Evolutionary conservation across 169 alveolate genomes (phyloP).

Genomic region (Cryptosporidium tyzzeri): DNA sequence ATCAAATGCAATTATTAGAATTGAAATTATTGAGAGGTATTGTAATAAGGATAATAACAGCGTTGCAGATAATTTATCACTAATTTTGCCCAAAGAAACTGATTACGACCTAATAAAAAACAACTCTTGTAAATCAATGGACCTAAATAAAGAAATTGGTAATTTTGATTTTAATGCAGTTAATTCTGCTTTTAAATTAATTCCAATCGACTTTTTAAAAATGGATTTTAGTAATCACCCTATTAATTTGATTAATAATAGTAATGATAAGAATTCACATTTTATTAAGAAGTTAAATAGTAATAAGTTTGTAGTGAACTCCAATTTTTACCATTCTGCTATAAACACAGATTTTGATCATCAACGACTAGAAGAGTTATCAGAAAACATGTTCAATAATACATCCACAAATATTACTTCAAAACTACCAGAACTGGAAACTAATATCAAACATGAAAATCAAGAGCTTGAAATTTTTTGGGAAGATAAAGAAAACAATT

Average conservation of each 20-base stretch:
- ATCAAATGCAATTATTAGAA: conserved; percentile 43
- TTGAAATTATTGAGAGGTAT: conserved; percentile 50
- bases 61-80: background rate
- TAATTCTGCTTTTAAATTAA: background rate
- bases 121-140: background rate
- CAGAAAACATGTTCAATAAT: background rate
- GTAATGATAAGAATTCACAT: background rate
- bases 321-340: background rate
- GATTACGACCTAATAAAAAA: background rate
- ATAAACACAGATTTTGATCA: background rate
- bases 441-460: background rate
- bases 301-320: no score
- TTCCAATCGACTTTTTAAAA: background rate
- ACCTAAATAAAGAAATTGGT: background rate
- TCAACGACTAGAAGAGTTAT: background rate
- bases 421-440: background rate
- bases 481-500: background rate
- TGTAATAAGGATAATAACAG: background rate
- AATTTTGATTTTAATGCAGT: background rate
- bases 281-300: no score
- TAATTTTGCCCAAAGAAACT: background rate
- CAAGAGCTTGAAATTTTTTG: background rate
- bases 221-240: background rate
- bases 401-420: background rate
- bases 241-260: no score